Evolutionary conservation across 2,329 filamentous ascomycete genomes (phyloP).

Genomic region (Lachnellula arida): DNA sequence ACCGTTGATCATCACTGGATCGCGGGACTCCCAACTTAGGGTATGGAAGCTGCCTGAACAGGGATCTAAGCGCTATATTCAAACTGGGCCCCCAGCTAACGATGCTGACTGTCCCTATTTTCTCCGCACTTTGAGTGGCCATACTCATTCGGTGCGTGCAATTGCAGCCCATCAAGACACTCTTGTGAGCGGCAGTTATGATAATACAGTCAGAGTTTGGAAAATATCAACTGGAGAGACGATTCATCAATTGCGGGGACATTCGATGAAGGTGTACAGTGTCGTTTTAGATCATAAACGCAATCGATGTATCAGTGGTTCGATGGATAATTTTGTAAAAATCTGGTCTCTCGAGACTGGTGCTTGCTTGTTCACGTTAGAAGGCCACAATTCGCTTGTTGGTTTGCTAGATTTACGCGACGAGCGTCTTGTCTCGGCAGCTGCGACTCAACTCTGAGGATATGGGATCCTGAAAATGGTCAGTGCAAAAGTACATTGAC

Average conservation of each 20-base stretch:
- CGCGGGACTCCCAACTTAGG: slow-evolving; percentile 85
- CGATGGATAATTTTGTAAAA: slow-evolving; percentile 97
- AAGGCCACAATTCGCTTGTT: slow-evolving; percentile 89
- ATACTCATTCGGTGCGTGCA: slow-evolving; percentile 89
- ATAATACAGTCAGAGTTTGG: slow-evolving; percentile 93
- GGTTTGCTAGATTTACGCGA: slow-evolving; percentile 86
- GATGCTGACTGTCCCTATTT: slow-evolving; percentile 90
- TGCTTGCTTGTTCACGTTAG: slow-evolving; percentile 78
- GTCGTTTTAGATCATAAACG: slow-evolving; percentile 89
- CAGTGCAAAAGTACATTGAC: slow-evolving; percentile 85
- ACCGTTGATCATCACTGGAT: slow-evolving; percentile 94
- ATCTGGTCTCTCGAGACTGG: slow-evolving; percentile 94
- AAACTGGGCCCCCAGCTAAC: slow-evolving; percentile 68
- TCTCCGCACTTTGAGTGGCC: slow-evolving; percentile 78
- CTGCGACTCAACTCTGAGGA: slow-evolving; percentile 88
- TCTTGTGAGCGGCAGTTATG: slow-evolving; percentile 95
- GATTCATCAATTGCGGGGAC: slow-evolving; percentile 77
- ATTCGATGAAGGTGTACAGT: slow-evolving; percentile 92
- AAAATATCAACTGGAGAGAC: slow-evolving; percentile 93
- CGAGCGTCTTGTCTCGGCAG: slow-evolving; percentile 87
- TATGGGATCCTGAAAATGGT: slow-evolving; percentile 94
- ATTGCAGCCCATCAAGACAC: slow-evolving; percentile 94
- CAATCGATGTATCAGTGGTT: slow-evolving; percentile 94
- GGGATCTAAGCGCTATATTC: slow-evolving; percentile 71
- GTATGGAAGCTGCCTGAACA: slow-evolving; percentile 91